Percentiles rank a stretch among this genome's conserved stretches.
Evolutionary conservation across 1,284 basidiomycete genomes (phyloP).

Genomic region (Veloporphyrellus conicus): DNA sequence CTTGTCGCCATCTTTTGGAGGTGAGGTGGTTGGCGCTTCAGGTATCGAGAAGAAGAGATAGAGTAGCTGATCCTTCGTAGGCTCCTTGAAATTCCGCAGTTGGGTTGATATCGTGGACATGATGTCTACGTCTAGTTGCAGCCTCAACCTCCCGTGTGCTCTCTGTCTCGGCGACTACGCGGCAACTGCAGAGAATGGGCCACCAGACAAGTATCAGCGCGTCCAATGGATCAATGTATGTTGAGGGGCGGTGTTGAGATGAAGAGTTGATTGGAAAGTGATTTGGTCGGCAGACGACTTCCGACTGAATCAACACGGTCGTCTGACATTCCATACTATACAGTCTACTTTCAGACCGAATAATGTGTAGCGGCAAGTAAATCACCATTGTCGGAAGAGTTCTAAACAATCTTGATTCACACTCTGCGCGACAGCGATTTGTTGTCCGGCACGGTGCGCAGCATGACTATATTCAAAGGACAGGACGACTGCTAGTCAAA

Average conservation of each 20-base stretch:
- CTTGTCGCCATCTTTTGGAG: constrained; percentile 23
- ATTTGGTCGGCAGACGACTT: no score
- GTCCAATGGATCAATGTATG: neutral
- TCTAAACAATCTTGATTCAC: neutral
- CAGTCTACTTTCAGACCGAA: neutral
- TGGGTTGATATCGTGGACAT: constrained; percentile 82
- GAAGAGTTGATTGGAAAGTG: no score
- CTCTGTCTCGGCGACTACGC: constrained; percentile 1
- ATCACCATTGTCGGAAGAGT: neutral
- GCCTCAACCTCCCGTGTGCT: neutral
- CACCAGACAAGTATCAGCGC: neutral
- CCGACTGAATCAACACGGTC: no score
- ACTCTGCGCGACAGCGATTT: constrained; percentile 31
- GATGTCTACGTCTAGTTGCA: constrained; percentile 5
- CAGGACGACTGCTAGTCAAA: constrained; percentile 45
- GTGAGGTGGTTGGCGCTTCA: constrained; percentile 18
- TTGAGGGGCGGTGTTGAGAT: no score
- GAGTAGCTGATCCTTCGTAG: constrained; percentile 78
- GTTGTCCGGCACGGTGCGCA: constrained; percentile 36
- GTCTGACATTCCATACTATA: neutral
- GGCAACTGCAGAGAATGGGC: neutral
- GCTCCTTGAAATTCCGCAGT: constrained; percentile 86
- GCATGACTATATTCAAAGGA: constrained; percentile 49
- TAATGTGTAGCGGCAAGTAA: neutral
- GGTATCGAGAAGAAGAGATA: constrained; percentile 85